Evolutionary conservation across 1,139 yeast genomes (phyloP).

Genomic region (Nadsonia starkeyi-henricii): DNA sequence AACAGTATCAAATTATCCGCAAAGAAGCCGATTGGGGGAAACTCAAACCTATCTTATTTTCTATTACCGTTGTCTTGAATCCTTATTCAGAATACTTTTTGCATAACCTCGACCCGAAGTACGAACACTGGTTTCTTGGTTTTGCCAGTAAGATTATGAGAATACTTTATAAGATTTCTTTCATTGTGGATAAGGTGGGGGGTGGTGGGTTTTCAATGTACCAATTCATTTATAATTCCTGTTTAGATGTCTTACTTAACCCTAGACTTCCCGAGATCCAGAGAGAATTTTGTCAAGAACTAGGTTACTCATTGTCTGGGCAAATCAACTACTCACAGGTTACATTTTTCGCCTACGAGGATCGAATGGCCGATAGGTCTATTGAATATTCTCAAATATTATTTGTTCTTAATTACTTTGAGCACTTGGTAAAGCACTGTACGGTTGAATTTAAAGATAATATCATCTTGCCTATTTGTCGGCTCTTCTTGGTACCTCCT

Average conservation of each 20-base stretch:
- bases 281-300: background rate
- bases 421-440: conserved; percentile 34
- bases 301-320: background rate
- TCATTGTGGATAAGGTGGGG: conserved; percentile 45
- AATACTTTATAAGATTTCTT: conserved; percentile 36
- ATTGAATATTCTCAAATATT: conserved; percentile 37
- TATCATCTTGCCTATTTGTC: conserved; percentile 32
- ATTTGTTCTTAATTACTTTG: conserved; percentile 47
- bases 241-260: conserved; percentile 32
- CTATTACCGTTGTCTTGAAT: background rate
- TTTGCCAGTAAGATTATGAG: conserved; percentile 29
- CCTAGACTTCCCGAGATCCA: conserved; percentile 6
- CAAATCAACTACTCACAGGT: background rate
- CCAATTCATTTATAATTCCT: conserved; percentile 41
- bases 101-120: background rate
- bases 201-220: conserved; percentile 56
- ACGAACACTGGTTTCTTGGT: conserved; percentile 5
- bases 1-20: background rate
- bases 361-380: conserved; percentile 15
- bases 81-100: background rate
- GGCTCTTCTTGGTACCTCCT: conserved; percentile 29
- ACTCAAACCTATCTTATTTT: background rate
- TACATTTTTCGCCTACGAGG: background rate
- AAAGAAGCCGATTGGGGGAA: background rate
- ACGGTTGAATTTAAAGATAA: conserved; percentile 21